A percentile compares a stretch with the other conserved stretches of the same genome.
Evolutionary conservation across 23 red algal genomes (phyloP).

Genomic region (Cyanidioschyzon merolae): DNA sequence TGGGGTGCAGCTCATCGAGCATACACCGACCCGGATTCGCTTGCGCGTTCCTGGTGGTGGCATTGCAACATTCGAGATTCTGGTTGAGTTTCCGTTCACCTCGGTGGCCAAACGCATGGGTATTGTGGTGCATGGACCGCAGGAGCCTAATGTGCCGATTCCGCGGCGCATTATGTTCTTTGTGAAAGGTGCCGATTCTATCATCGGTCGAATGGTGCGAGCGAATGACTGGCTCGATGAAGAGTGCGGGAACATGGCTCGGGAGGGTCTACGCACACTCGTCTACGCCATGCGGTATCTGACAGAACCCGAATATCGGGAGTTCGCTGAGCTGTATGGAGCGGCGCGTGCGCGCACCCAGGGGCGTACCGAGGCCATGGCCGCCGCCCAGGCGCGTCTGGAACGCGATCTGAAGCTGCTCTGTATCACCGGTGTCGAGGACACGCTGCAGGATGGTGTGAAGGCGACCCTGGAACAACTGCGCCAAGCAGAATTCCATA

Average conservation of each 20-base stretch:
- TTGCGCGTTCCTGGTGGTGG: slow-evolving; percentile 17
- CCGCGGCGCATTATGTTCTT: slow-evolving; percentile 46
- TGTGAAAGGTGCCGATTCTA: slow-evolving; percentile 81
- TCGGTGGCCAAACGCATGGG: slow-evolving; percentile 89
- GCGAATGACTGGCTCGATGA: slow-evolving; percentile 96
- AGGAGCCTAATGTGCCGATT: background rate
- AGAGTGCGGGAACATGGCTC: slow-evolving; percentile 89
- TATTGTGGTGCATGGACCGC: slow-evolving; percentile 50
- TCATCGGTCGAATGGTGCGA: slow-evolving; percentile 54
- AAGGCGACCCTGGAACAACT: slow-evolving; percentile 75
- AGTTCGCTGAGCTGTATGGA: slow-evolving; percentile 47
- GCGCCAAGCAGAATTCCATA: slow-evolving; percentile 71
- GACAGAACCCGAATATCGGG: slow-evolving; percentile 26
- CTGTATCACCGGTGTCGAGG: slow-evolving; percentile 84
- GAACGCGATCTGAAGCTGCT: slow-evolving; percentile 66
- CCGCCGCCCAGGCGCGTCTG: slow-evolving; percentile 59
- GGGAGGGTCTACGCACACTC: slow-evolving; percentile 88
- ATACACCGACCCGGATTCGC: slow-evolving; percentile 47
- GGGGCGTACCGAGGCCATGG: slow-evolving; percentile 65
- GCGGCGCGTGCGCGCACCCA: slow-evolving; percentile 37
- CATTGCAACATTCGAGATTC: slow-evolving; percentile 45
- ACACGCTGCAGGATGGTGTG: slow-evolving; percentile 68
- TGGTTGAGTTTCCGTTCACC: slow-evolving; percentile 94
- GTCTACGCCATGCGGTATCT: slow-evolving; percentile 61
- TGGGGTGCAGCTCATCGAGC: slow-evolving; percentile 50